Evolutionary conservation across 2,329 filamentous ascomycete genomes (phyloP).

Genomic region (Elsinoe arachidis): DNA sequence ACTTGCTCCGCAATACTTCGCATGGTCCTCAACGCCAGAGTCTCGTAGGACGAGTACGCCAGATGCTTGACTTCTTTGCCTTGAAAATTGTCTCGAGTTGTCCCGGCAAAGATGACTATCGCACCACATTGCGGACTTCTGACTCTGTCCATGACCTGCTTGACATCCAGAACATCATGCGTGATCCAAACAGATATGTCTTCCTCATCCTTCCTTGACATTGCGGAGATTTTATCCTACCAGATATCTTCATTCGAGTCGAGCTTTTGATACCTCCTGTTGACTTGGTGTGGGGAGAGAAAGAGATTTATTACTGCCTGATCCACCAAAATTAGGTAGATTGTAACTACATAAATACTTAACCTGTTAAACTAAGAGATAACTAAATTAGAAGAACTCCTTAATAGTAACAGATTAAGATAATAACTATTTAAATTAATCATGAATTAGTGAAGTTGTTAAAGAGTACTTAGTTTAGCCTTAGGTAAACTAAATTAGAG

Average conservation of each 20-base stretch:
- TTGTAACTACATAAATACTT: too few species aligned
- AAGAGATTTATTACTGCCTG: too few species aligned
- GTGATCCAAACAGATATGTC: constrained; percentile 61
- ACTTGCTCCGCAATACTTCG: constrained; percentile 53
- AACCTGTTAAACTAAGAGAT: too few species aligned
- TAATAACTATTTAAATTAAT: too few species aligned
- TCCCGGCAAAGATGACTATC: constrained; percentile 69
- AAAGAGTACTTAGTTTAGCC: too few species aligned
- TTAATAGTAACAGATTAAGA: too few species aligned
- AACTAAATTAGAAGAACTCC: too few species aligned
- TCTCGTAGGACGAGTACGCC: constrained; percentile 64
- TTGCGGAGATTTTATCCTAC: neutral
- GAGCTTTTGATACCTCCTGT: neutral
- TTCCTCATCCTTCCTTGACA: neutral
- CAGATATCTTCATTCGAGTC: neutral
- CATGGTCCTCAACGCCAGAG: constrained; percentile 62
- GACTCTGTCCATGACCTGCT: constrained; percentile 54
- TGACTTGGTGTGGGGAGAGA: too few species aligned
- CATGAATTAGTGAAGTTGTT: too few species aligned
- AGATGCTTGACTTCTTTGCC: constrained; percentile 65
- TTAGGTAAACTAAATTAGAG: too few species aligned
- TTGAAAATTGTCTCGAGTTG: constrained; percentile 67
- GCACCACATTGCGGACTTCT: constrained; percentile 66
- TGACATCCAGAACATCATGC: constrained; percentile 49
- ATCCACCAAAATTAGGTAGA: too few species aligned